Evolutionary conservation across 2,329 filamentous ascomycete genomes (phyloP).

Genomic region (Fusarium mundagurra): DNA sequence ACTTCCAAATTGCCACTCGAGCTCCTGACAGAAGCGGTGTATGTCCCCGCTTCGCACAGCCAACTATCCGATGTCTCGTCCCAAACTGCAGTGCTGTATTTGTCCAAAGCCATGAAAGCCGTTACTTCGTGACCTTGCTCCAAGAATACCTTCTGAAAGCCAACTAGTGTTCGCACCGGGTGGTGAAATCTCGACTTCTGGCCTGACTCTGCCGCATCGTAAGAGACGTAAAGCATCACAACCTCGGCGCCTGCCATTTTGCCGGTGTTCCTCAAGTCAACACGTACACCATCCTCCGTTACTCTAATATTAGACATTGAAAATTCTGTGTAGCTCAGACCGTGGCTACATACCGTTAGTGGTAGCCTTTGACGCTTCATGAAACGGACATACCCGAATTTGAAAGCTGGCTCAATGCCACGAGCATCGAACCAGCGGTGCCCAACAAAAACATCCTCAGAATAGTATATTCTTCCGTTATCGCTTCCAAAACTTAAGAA

Average conservation of each 20-base stretch:
- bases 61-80: constrained; percentile 1
- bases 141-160: constrained; percentile 2
- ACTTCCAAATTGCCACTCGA: neutral
- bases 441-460: constrained; percentile 25
- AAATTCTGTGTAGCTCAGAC: constrained; percentile 22
- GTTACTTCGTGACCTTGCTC: neutral
- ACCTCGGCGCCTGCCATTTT: constrained; percentile 5
- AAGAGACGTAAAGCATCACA: constrained; percentile 9
- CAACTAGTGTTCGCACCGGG: neutral
- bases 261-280: constrained; percentile 7
- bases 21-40: neutral
- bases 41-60: constrained; percentile 9
- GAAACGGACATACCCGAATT: neutral
- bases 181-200: constrained; percentile 10
- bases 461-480: constrained; percentile 15
- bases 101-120: neutral
- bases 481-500: constrained; percentile 21
- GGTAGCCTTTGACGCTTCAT: fast-evolving
- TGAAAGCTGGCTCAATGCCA: constrained; percentile 6
- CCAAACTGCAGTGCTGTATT: constrained; percentile 14
- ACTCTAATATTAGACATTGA: neutral
- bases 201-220: neutral
- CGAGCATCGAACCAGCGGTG: constrained; percentile 25
- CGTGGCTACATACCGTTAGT: constrained; percentile 1
- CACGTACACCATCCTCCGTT: neutral